A percentile compares a stretch with the other conserved stretches of the same genome.
These are phyloP conservation scores for Pelagophyceae sp. DNA, from an alignment of 352 stramenopile genomes.

Conservation along the genomic window DNA sequence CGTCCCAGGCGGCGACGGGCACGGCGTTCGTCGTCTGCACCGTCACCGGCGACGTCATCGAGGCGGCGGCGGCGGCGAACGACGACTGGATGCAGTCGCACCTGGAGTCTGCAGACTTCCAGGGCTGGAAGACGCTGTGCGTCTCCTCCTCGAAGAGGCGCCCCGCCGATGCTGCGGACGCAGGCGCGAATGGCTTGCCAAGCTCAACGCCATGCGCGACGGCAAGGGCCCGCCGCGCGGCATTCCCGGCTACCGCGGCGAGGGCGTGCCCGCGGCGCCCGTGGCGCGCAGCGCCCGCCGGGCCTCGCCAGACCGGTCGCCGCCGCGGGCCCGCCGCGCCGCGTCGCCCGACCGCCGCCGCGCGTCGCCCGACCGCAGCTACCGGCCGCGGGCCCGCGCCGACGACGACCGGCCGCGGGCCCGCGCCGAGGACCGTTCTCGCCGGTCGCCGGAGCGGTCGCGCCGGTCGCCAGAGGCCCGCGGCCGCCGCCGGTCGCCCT, in stretches of 20 bases:
- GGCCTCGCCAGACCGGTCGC: not conserved
- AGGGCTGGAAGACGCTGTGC: constrained; percentile 15
- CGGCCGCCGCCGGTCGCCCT: not conserved
- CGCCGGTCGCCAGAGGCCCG: not conserved
- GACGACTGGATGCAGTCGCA: constrained; percentile 10
- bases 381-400: not conserved
- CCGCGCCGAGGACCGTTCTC: not conserved
- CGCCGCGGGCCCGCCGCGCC: no score
- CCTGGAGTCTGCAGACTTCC: constrained; percentile 12
- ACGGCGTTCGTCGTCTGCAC: not conserved
- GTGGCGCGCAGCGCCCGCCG: no score
- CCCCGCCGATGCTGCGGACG: no score
- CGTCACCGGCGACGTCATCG: constrained; percentile 9
- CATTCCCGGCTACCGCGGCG: constrained; percentile 3
- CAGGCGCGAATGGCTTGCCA: not conserved
- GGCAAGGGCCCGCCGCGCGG: not conserved
- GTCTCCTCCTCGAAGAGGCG: no score
- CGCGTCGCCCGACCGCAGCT: not conserved
- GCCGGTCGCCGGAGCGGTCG: not conserved
- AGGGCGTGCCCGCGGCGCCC: not conserved
- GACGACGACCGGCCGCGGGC: not conserved
- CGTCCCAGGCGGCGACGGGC: no score
- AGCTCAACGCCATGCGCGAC: not conserved
- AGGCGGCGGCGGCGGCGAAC: constrained; percentile 1
- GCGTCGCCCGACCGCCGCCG: not conserved